Evolutionary conservation across 148 eudicot species (phyloP).

Genomic region (Vaccinium vitisidaea): DNA sequence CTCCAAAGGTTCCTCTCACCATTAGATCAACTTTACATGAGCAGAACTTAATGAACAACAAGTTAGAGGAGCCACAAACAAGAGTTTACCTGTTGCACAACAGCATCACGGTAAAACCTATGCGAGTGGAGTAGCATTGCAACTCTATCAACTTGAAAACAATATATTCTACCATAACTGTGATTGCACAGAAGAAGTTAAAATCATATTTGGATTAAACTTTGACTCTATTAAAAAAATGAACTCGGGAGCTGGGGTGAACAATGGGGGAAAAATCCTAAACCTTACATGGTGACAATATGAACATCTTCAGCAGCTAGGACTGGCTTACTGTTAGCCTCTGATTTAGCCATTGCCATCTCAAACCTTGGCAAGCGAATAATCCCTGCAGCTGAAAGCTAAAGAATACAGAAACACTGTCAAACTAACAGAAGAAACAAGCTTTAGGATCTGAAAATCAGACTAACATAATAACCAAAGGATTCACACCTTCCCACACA

Average conservation of each 20-base stretch:
- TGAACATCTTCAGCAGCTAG: constrained; percentile 85
- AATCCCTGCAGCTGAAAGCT: constrained; percentile 91
- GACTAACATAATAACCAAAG: not conserved
- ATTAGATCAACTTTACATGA: not conserved
- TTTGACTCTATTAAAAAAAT: not conserved
- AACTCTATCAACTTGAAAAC: constrained; percentile 91
- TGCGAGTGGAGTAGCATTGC: constrained; percentile 92
- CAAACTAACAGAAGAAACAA: constrained; percentile 19
- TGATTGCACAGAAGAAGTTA: constrained; percentile 18
- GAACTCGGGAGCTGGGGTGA: not conserved
- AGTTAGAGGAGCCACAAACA: constrained; percentile 5
- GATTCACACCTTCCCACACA: not conserved
- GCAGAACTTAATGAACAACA: not conserved
- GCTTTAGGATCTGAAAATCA: not conserved
- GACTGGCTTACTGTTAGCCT: constrained; percentile 74
- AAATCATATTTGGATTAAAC: constrained; percentile 9
- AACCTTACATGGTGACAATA: constrained; percentile 76
- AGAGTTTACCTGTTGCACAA: constrained; percentile 79
- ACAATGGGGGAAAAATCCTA: constrained; percentile 12
- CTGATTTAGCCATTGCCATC: constrained; percentile 86
- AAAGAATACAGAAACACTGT: constrained; percentile 22
- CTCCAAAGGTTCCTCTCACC: not conserved
- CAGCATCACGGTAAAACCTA: constrained; percentile 97
- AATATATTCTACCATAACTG: constrained; percentile 98
- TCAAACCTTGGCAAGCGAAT: constrained; percentile 91